Evolutionary conservation across 495 filamentous ascomycete genomes (phyloP), one percentile per base, ranked within the genome.

Genomic region (Chaetomium tenue): DNA sequence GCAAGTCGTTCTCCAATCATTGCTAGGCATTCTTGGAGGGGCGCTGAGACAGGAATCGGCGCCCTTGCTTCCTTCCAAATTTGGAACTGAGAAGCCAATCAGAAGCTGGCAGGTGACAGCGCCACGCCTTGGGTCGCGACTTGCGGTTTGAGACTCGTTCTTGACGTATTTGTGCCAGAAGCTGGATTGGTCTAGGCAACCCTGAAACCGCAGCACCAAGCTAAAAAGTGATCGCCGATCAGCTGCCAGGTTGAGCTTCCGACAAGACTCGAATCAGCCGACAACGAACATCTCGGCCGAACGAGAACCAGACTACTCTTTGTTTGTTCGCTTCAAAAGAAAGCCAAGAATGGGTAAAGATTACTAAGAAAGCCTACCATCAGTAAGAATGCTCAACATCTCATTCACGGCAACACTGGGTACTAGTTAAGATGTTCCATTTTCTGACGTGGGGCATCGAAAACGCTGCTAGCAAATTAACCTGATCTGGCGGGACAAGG

Each of bases 11-110:
- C 22, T 50, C 50, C 50, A 52, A 52, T 52, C 50, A 28, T 7
- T 1, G 7, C 44, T 5, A 22, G 18, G 16, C 7, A n/a, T 47
- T n/a, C n/a, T 22, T 22, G 44, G 18, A n/a, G 9, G 22, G 13
- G 22, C 9, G 51, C 51, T 33, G 26, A 53, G 25, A 53, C 51
- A 51, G 7, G 3, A 20, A 26, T 12, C 18, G 1, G 16, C 25
- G 30, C 53, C 53, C 55, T 56, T 56, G 55, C 37, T 42, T 58
- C 55, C 37, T 58, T 42, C 39, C 40, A 26, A 12, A 23, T 56
- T 40, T 4, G 11, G n/a, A 5, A 20, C 30, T 15, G 18, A 56
- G 33, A 30, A 16, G 30, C 53, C 16, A 56, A 56, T 56, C 53
- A 56, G 48, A 16, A 3, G 48, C 23, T 23, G 48, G 22, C 48